phyloP scores from a whole-genome alignment of 2,329 filamentous ascomycete species.

The Arthrobotrys sphaeroides region DNA sequence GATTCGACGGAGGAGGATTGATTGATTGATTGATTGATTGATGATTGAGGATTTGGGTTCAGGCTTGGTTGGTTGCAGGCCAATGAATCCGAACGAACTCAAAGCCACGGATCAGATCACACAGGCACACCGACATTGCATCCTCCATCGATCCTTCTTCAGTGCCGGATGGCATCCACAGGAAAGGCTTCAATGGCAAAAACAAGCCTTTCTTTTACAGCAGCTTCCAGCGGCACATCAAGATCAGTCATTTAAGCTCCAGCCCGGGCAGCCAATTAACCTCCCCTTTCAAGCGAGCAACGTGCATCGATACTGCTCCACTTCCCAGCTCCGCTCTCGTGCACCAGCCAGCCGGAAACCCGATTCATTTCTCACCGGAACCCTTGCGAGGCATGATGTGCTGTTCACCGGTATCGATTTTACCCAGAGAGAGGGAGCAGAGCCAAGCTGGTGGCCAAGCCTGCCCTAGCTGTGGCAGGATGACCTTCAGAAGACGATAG shows the following conservation, averaged over 20 bases:
- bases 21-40: not conserved
- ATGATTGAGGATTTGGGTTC: not conserved
- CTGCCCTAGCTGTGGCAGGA: not conserved
- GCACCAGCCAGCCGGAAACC: not conserved
- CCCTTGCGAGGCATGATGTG: constrained; percentile 34
- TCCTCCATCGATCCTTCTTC: no score
- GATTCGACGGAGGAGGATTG: not conserved
- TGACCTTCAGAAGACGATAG: not conserved
- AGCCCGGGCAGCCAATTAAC: not conserved
- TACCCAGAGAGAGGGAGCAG: not conserved
- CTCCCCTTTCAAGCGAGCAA: not conserved
- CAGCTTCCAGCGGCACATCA: not conserved
- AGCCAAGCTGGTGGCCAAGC: not conserved
- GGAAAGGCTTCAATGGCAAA: no score
- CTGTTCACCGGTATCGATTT: constrained; percentile 17
- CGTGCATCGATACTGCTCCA: not conserved
- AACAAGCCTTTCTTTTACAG: not conserved
- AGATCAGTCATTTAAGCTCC: not conserved
- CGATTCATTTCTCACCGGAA: not conserved
- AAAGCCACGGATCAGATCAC: no score
- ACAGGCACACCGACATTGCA: no score
- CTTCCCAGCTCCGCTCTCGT: not conserved
- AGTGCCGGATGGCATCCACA: no score
- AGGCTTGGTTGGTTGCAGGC: not conserved
- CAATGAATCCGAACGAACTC: not conserved